Conservation (phyloP, 192 early-diverging fungal species). For the Pilobolus umbonatus region DNA sequence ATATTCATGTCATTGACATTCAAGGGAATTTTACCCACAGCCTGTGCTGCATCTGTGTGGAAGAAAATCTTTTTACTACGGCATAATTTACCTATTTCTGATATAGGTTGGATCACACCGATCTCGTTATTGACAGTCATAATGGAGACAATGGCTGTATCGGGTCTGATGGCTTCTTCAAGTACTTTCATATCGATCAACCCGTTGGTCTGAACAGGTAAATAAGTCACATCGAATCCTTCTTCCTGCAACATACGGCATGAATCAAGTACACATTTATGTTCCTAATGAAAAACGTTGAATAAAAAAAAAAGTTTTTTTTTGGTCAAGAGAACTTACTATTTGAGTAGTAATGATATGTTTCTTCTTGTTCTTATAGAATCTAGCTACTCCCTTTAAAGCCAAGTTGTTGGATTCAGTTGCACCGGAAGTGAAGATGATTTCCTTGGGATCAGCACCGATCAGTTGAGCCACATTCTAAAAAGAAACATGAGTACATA, state of each 20-base stretch:
- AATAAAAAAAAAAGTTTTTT: not conserved
- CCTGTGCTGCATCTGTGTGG: constrained; percentile 97
- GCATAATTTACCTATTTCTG: constrained; percentile 86
- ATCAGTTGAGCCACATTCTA: constrained; percentile 84
- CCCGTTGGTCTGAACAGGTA: constrained; percentile 83
- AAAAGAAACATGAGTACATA: not conserved
- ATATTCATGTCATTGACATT: constrained; percentile 90
- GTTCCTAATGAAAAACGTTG: constrained; percentile 55
- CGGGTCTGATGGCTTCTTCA: constrained; percentile 80
- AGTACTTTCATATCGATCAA: constrained; percentile 77
- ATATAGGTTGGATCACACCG: constrained; percentile 91
- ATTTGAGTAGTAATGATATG: constrained; percentile 97
- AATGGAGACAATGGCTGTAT: constrained; percentile 87
- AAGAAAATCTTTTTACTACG: constrained; percentile 87
- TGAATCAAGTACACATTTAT: constrained; percentile 97
- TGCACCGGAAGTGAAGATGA: constrained; percentile 93
- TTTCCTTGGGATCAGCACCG: constrained; percentile 93
- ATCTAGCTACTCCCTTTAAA: constrained; percentile 92
- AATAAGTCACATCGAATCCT: constrained; percentile 93
- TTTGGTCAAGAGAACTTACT: constrained; percentile 20
- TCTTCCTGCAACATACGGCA: constrained; percentile 94
- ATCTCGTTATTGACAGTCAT: constrained; percentile 99
- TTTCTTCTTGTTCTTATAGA: constrained; percentile 91
- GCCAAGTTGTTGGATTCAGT: constrained; percentile 96
- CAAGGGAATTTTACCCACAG: constrained; percentile 91